Evolutionary conservation across 768 basidiomycete species (phyloP), one percentile per base, ranked within the genome.

Genomic region (Boletus rubropictus): DNA sequence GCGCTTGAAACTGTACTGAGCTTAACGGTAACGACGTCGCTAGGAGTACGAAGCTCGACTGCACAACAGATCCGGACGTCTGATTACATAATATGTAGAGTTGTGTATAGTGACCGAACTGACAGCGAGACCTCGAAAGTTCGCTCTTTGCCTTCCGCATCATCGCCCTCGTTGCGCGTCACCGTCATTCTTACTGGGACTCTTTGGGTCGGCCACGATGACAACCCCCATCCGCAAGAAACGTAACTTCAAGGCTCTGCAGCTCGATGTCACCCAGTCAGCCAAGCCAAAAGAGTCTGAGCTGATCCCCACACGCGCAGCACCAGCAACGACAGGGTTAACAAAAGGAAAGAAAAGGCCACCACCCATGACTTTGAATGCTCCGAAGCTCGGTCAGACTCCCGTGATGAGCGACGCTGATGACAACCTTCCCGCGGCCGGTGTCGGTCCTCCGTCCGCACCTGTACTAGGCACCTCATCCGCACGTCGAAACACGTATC

Each of bases 231-330:
- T 89, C 52, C 85, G 89, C 68, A 89, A 90, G 77, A 93, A 93
- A 67, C 82, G 90, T 52, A 93, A 93, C 65, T 91, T 90, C 78
- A 92, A 90, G 69, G 82, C 78, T 32, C 78, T 93, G 8, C 81
- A 84, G 70, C 81, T 93, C 62, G 75, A 79, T 55, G 81, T 84
- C 48, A 52, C 75, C 37, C 67, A 69, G 38, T 63, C 75, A 18
- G 55, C 70, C 33, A 48, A 62, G n/a, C 63, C 74, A 2, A 62
- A 72, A 4, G 68, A 74, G 43, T 60, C 66, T 24, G 67, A 71
- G 44, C 72, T 72, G 44, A 66, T 77, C 40, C 68, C 79, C 15
- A 71, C 72, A 14, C 72, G 80, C 42, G 70, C 66, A 40, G 77
- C 79, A 25, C 76, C 75, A 36, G 50, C 49, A 35, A 66, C 58